Evolutionary conservation across 2,329 filamentous ascomycete genomes (phyloP), one percentile per base, ranked within the genome.

Genomic region (Boeremia exigua): DNA sequence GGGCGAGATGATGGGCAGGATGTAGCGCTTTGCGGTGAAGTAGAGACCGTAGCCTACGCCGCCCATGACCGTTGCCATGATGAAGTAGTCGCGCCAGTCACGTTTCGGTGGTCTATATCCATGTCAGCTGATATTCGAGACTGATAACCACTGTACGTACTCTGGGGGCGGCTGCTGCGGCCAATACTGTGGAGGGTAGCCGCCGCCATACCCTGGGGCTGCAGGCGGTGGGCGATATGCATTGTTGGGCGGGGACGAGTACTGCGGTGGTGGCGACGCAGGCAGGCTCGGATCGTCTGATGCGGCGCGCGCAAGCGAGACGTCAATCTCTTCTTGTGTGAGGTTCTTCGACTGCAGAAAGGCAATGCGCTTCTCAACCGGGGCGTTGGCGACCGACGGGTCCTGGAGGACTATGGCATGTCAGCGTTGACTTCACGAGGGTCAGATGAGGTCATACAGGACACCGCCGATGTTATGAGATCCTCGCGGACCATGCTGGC

Each of bases 51-150:
- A 98, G 34, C 92, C 85, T 17, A 97, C 88, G 44, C 93, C 92
- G 54, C 92, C 89, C 60, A 96, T 89, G 11, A 98, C 91, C 0
- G 95, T 99, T 7, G 95, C 95, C 92, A 98, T 96, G 77, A 99
- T 98, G 78, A 99, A 99, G 90, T 92, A 98, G 74, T 99, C 95
- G 59, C 96, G 86, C 95, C 95, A 99, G 78, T 99, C 95, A 70
- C 95, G 84, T 72, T 87, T 88, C 3, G 92, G 92, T 2, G 87
- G 70, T 50, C 74, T 77, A 8, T 44, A 1, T 7, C 7, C 4
- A 3, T 25, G 50, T 73, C 54, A 70, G 70, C 19, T 15, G 10
- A 8, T 1, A 14, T 32, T 50, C 15, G 6, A 33, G 33, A 15
- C 2, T 27, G n/a, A 23, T 17, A 12, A 11, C 14, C 2, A 3